Percentiles rank a stretch among this genome's conserved stretches.
phyloP scores from a whole-genome alignment of 2,329 filamentous ascomycete genomes.

The Fusarium nisikadoi region DNA sequence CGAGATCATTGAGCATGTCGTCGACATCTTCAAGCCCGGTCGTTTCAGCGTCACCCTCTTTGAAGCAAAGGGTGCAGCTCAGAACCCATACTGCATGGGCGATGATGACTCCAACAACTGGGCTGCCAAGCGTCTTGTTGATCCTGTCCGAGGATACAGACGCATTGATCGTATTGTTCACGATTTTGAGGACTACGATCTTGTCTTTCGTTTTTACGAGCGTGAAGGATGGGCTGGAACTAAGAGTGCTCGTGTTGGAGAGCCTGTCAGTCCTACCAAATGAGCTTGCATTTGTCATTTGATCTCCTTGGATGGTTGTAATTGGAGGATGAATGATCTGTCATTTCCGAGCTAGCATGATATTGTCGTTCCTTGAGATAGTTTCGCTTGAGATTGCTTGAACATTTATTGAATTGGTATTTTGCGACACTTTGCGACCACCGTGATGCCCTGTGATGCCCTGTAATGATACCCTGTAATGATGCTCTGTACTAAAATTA shows the following conservation, averaged over 20 bases:
- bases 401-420: background rate
- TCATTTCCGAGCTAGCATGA: background rate
- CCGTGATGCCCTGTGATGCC: no score
- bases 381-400: background rate
- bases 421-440: background rate
- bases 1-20: conserved; percentile 93
- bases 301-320: background rate
- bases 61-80: conserved; percentile 77
- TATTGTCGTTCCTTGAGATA: background rate
- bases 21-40: conserved; percentile 96
- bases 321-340: background rate
- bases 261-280: conserved; percentile 51
- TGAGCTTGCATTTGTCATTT: conserved; percentile 13
- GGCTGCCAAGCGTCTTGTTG: conserved; percentile 68
- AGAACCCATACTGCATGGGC: conserved; percentile 54
- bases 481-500: background rate
- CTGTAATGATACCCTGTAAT: background rate
- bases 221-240: conserved; percentile 78
- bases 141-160: conserved; percentile 85
- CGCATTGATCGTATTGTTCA: conserved; percentile 95
- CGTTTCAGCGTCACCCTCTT: conserved; percentile 97
- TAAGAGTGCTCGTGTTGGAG: conserved; percentile 64
- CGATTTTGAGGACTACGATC: conserved; percentile 95
- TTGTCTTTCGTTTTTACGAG: conserved; percentile 97
- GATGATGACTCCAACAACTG: conserved; percentile 52